Conservation (phyloP, 2,329 filamentous ascomycete genomes). For the Colletotrichum zoysiae region DNA sequence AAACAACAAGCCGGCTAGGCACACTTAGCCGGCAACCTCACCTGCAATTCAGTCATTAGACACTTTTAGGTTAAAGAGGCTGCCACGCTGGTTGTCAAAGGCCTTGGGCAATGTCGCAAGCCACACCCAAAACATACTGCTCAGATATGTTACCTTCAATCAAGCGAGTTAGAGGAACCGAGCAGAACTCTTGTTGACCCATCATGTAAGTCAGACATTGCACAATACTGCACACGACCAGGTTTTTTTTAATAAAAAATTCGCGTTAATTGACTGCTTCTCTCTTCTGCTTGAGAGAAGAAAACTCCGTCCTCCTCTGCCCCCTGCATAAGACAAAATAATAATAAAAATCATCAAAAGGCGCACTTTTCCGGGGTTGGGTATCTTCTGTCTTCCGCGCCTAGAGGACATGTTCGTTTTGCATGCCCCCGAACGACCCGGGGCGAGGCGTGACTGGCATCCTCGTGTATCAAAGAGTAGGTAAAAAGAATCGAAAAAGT, state of each 20-base stretch:
- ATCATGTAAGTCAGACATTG: neutral
- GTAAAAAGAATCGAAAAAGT: slow-evolving; percentile 17
- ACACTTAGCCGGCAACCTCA: neutral
- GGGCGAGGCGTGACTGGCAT: slow-evolving; percentile 15
- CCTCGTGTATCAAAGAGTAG: slow-evolving; percentile 22
- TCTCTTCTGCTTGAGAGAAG: neutral
- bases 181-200: neutral
- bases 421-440: slow-evolving; percentile 20
- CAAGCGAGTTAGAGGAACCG: neutral
- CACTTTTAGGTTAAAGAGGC: neutral
- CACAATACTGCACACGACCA: neutral
- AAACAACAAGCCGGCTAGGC: neutral
- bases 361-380: slow-evolving; percentile 33
- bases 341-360: slow-evolving; percentile 2
- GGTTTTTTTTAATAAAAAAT: slow-evolving; percentile 6
- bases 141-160: neutral
- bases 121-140: neutral
- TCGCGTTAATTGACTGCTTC: slow-evolving; percentile 15
- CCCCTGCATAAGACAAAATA: slow-evolving; percentile 1
- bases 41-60: neutral
- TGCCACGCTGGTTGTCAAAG: neutral
- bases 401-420: slow-evolving; percentile 21
- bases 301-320: neutral
- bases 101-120: neutral
- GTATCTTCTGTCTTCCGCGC: slow-evolving; percentile 35